Conservation (phyloP, 257 asterid genomes). For the Penstemon davidsonii region DNA sequence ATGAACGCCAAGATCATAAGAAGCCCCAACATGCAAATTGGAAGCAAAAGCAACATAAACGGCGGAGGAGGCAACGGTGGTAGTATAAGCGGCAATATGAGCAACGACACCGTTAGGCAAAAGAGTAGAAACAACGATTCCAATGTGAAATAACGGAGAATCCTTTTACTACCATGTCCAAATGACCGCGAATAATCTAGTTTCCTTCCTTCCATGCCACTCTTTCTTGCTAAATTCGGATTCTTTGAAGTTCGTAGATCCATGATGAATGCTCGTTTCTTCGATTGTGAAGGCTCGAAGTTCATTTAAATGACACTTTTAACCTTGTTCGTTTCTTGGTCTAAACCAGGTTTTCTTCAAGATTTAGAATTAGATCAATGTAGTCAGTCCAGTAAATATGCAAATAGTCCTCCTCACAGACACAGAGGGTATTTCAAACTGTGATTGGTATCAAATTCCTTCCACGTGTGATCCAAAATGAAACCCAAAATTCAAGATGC, state of each 20-base stretch:
- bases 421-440: too few relatives aligned
- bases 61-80: constrained; percentile 40
- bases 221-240: not conserved
- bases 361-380: not conserved
- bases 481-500: not conserved
- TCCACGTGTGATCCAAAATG: not conserved
- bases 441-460: too few relatives aligned
- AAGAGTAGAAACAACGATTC: constrained; percentile 28
- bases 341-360: not conserved
- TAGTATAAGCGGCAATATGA: constrained; percentile 32
- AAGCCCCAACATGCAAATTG: constrained; percentile 28
- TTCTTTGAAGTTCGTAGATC: not conserved
- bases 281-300: not conserved
- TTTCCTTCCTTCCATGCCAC: constrained; percentile 12
- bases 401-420: too few relatives aligned
- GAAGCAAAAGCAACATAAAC: constrained; percentile 30
- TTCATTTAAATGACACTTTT: not conserved
- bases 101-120: constrained; percentile 30
- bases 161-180: constrained; percentile 23
- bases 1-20: constrained; percentile 32
- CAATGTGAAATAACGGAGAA: constrained; percentile 28
- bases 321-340: not conserved
- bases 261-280: not conserved
- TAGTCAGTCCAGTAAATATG: not conserved
- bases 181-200: constrained; percentile 11